Base-by-base conservation (phyloP, 257 asterid genomes). In the Perilla frutescens region DNA sequence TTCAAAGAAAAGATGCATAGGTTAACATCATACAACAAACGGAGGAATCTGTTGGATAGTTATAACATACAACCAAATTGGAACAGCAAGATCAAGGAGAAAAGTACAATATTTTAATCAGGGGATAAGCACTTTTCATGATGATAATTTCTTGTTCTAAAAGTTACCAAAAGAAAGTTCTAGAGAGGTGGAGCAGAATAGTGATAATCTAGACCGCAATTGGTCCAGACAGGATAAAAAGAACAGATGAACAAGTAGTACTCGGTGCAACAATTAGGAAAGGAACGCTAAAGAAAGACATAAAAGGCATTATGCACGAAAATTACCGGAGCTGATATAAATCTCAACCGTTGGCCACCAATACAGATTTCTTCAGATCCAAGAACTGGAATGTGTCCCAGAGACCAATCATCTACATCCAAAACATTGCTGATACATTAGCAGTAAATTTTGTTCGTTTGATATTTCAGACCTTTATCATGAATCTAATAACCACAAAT, bases 311-410 rank as follows among this genome's bases (percentile, higher is more conserved):
- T 14, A 43, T 11, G 57, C 53, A 65, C 63, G 65, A 62, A 70
- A 70, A 77, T 83, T 85, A 94, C 97, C 8, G 89, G 96, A 80
- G 99, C 97, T 57, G 88, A 74, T 76, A 94, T 77, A 78, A 91
- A 78, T 87, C 88, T 90, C 77, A 90, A 79, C 53, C 64, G 85
- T 78, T 91, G 90, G 78, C 90, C 94, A 79, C 96, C 93, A 66
- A 94, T 86, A 77, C 85, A 84, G 75, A 94, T 84, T 79, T 94
- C 99, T 81, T 91, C 99, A 68, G 85, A 82, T 66, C 96, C 99
- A 74, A 68, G 56, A 74, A 94, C 91, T 55, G 95, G 81, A 60
- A 82, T 76, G 83, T 82, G 82, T 51, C 82, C 86, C 82, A 72
- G 89, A 81, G 97, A 86, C 99, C 99, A 94, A 78, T 86, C 88